Conservation (phyloP, 208 protist species). For the Porcisia hertigi region DNA sequence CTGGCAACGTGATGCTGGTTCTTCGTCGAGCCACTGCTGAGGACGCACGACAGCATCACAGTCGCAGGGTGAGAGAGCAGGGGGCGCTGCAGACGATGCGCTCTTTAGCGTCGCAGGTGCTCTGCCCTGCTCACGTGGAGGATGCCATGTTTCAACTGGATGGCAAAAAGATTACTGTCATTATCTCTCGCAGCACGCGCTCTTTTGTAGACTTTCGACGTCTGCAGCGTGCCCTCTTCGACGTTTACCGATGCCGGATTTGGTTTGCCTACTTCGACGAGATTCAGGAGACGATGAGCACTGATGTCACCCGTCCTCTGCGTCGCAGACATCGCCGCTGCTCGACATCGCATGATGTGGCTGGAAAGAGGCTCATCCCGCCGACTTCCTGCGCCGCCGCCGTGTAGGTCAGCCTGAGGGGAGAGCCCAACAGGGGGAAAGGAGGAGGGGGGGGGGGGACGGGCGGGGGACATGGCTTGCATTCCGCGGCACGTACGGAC, state of each 20-base stretch:
- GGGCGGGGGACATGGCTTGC: no score
- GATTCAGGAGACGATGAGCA: conserved; percentile 67
- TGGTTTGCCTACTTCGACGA: conserved; percentile 86
- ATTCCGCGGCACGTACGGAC: no score
- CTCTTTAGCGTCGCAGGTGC: conserved; percentile 47
- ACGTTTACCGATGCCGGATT: conserved; percentile 78
- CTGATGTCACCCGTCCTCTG: conserved; percentile 41
- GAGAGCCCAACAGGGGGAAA: background rate
- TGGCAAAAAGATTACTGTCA: conserved; percentile 76
- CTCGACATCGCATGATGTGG: conserved; percentile 3
- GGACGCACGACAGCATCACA: conserved; percentile 43
- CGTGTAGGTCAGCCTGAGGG: background rate
- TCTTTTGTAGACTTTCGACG: conserved; percentile 78
- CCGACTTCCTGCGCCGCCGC: background rate
- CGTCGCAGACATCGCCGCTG: conserved; percentile 23
- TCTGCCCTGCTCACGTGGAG: conserved; percentile 45
- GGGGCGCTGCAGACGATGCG: conserved; percentile 57
- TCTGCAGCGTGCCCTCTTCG: conserved; percentile 71
- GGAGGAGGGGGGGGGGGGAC: no score
- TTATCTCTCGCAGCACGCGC: conserved; percentile 52
- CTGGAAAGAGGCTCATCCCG: conserved; percentile 3
- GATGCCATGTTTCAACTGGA: conserved; percentile 82
- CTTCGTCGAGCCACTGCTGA: conserved; percentile 43
- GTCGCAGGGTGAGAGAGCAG: conserved; percentile 41
- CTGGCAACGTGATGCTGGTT: background rate